These are phyloP conservation scores for Mycosphaerella sp. DNA, from an alignment of 2,329 filamentous ascomycete genomes.

Conservation along the genomic window DNA sequence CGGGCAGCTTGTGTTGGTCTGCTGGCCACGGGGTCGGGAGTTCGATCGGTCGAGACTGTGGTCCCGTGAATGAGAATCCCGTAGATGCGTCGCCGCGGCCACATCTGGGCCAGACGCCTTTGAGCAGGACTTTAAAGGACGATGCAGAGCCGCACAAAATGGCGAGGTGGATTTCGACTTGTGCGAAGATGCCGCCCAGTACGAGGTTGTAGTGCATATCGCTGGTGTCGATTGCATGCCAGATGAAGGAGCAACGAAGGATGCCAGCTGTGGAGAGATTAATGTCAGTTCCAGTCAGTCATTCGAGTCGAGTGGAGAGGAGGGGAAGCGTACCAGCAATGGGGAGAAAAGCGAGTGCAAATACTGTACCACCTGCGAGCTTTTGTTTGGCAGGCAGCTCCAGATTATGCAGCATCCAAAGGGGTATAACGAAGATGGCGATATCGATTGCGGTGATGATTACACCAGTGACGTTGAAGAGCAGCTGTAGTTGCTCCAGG, in stretches of 20 bases:
- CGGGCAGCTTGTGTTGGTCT: constrained; percentile 2
- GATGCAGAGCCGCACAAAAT: constrained; percentile 17
- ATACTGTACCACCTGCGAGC: constrained; percentile 9
- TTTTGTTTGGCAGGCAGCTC: constrained; percentile 10
- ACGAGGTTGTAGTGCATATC: constrained; percentile 13
- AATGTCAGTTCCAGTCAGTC: background rate
- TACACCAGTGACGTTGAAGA: constrained; percentile 12
- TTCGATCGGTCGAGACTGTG: background rate
- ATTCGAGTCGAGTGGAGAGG: background rate
- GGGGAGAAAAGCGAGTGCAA: constrained; percentile 14
- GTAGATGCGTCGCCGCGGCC: constrained; percentile 4
- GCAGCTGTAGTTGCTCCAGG: constrained; percentile 6
- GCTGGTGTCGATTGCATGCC: constrained; percentile 7
- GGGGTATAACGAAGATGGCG: constrained; percentile 12
- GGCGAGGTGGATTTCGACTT: constrained; percentile 16
- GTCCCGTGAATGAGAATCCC: background rate
- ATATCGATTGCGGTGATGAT: constrained; percentile 6
- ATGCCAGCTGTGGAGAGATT: constrained; percentile 8
- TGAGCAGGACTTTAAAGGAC: constrained; percentile 15
- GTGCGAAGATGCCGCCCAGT: constrained; percentile 8
- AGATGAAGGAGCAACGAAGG: constrained; percentile 16
- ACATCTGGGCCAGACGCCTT: constrained; percentile 9
- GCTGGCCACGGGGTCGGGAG: constrained; percentile 2
- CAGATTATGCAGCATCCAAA: constrained; percentile 14
- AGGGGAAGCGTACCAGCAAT: constrained; percentile 6